A percentile compares a stretch with the other conserved stretches of the same genome.
These are phyloP conservation scores for Bipolaris oryzae DNA, from an alignment of 2,329 filamentous ascomycete species.

Conservation along the genomic window DNA sequence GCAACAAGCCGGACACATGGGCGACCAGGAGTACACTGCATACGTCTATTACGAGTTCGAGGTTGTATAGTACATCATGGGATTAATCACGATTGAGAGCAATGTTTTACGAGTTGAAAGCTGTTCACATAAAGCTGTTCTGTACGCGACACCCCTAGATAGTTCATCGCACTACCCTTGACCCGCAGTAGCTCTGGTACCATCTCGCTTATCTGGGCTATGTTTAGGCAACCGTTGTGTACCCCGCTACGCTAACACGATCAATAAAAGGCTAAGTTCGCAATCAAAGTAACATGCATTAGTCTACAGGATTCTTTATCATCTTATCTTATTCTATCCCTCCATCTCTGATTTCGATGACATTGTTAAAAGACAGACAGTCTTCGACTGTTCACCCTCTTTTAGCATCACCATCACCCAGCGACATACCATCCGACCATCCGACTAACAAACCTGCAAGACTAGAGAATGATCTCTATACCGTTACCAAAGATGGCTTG, in stretches of 20 bases:
- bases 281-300: not conserved
- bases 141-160: not conserved
- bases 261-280: not conserved
- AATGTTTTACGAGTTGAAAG: not conserved
- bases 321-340: not conserved
- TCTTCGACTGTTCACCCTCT: too few relatives aligned
- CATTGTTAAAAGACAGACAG: not conserved
- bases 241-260: not conserved
- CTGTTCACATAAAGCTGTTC: not conserved
- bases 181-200: not conserved
- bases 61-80: conserved; percentile 54
- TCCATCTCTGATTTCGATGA: not conserved
- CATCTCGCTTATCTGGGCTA: not conserved
- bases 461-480: not conserved
- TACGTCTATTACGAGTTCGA: conserved; percentile 98
- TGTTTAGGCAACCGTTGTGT: not conserved
- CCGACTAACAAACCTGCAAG: too few relatives aligned
- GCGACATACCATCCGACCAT: not conserved
- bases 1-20: conserved; percentile 72
- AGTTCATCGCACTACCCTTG: not conserved
- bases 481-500: not conserved
- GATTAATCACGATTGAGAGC: not conserved
- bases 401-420: not conserved
- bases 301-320: not conserved
- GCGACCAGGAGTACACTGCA: conserved; percentile 86